Conservation (phyloP, 169 alveolate species). For the Cyclospora cayetanensis region DNA sequence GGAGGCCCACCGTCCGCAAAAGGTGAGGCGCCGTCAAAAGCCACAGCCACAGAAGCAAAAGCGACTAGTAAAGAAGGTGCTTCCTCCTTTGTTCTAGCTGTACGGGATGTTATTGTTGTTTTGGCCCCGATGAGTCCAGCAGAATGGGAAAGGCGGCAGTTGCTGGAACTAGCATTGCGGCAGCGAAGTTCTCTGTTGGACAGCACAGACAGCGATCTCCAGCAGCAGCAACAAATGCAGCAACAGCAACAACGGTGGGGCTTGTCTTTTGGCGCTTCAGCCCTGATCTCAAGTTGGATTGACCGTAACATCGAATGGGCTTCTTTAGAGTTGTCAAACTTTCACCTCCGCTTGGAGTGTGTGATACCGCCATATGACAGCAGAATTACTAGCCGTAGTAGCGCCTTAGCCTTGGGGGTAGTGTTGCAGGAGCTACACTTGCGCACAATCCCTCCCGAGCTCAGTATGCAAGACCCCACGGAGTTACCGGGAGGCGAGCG, state of each 20-base stretch:
- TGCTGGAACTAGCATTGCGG: conserved; percentile 44
- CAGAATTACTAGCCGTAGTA: neutral
- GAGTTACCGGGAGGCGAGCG: neutral
- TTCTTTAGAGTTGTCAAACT: neutral
- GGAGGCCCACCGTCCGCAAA: neutral
- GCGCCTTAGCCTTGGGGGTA: conserved; percentile 39
- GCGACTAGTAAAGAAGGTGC: neutral
- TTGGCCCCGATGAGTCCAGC: conserved; percentile 36
- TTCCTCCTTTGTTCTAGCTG: neutral
- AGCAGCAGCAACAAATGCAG: neutral
- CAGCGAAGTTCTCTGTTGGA: conserved; percentile 48
- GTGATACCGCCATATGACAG: neutral
- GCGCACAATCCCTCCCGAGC: conserved; percentile 21
- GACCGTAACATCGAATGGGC: conserved; percentile 54
- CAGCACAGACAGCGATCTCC: conserved; percentile 26
- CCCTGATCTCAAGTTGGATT: conserved; percentile 8
- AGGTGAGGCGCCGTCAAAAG: neutral
- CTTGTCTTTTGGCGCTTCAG: neutral
- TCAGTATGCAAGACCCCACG: neutral
- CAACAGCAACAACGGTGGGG: neutral
- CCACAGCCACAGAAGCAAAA: neutral
- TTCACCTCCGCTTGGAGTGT: conserved; percentile 27
- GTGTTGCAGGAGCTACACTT: conserved; percentile 7
- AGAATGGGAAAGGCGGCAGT: conserved; percentile 46
- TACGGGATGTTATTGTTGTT: conserved; percentile 27